These are phyloP conservation scores for Ogataea naganishii DNA, from an alignment of 805 yeast genomes.

Conservation along the genomic window DNA sequence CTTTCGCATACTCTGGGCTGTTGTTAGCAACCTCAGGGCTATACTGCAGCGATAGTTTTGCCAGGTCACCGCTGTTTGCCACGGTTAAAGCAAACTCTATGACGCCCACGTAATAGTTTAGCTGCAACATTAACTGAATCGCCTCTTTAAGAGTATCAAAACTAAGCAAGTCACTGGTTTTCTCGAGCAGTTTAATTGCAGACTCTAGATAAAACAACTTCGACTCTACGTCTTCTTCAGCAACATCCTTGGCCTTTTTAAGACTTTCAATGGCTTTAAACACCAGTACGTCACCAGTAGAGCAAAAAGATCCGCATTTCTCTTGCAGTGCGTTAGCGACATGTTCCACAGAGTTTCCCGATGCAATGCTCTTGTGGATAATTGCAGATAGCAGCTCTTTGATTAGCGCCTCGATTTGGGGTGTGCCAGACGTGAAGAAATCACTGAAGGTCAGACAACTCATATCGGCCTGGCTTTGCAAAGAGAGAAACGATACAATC, in stretches of 20 bases:
- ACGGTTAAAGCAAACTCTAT: slow-evolving; percentile 73
- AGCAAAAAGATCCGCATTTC: slow-evolving; percentile 90
- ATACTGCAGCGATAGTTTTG: slow-evolving; percentile 49
- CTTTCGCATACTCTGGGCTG: slow-evolving; percentile 34
- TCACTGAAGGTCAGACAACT: slow-evolving; percentile 63
- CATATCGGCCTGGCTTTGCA: slow-evolving; percentile 61
- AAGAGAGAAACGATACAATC: slow-evolving; percentile 58
- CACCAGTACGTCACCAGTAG: slow-evolving; percentile 85
- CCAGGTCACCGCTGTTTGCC: slow-evolving; percentile 59
- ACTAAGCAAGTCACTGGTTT: slow-evolving; percentile 69
- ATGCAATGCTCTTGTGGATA: slow-evolving; percentile 77
- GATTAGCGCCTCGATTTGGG: slow-evolving; percentile 49
- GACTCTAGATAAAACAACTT: slow-evolving; percentile 57
- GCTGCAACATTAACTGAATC: slow-evolving; percentile 63
- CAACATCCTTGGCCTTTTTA: slow-evolving; percentile 75
- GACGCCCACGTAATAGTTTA: slow-evolving; percentile 79
- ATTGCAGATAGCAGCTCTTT: slow-evolving; percentile 85
- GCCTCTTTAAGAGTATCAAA: slow-evolving; percentile 78
- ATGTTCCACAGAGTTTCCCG: slow-evolving; percentile 89
- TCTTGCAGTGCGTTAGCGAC: slow-evolving; percentile 85
- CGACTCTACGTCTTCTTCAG: slow-evolving; percentile 60
- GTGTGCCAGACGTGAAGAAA: slow-evolving; percentile 63
- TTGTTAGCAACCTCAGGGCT: slow-evolving; percentile 29
- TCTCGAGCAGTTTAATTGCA: slow-evolving; percentile 69
- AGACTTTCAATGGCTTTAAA: slow-evolving; percentile 91